Base-by-base conservation (phyloP, 768 basidiomycete species). In the Boletus huronensis region DNA sequence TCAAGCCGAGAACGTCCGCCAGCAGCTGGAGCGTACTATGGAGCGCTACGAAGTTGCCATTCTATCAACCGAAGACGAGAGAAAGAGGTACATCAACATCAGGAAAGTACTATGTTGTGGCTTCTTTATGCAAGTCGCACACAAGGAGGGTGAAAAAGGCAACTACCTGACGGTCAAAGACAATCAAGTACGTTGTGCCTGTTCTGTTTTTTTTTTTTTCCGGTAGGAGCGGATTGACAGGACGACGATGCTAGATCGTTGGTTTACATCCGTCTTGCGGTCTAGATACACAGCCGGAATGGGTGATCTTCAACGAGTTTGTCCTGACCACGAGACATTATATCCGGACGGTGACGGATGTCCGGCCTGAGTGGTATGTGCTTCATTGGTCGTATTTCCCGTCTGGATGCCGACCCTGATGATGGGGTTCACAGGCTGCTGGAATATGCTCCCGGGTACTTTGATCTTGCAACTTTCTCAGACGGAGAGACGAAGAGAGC, bases 91-190 rank as follows among this genome's bases (percentile, higher is more conserved):
- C 69, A 58, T 74, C 50, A 87, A 86, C 60, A 85, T 98, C 52
- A 82, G 93, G 26, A 85, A 86, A 71, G 88, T 88, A 0, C 77
- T 98, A 19, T 88, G 90, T 5, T 89, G 87, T 61, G 97, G 95
- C 2, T 99, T 91, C 79, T 99, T 98, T 75, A 98, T 97, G 96
- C 96, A 98, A 68, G 84, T 93, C 13, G 97, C 95, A 7, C 93
- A 97, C 71, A 90, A 91, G 69, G 93, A 95, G 67, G 91, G 92
- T 3, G 91, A 93, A 68, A 94, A 92, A 71, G 83, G 86, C 3
- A 81, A 79, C 51, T 98, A 99, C 67, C 57, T 87, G 58, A 99
- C 95, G 0, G 85, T 97, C 54, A 98, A 98, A 74, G 96, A 99
- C 69, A 90, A 95, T 61, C 95, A 97, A 76, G 90, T 83, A 58